Evolutionary conservation across 2,329 filamentous ascomycete genomes (phyloP).

Genomic region (Fusarium fujikuroi): DNA sequence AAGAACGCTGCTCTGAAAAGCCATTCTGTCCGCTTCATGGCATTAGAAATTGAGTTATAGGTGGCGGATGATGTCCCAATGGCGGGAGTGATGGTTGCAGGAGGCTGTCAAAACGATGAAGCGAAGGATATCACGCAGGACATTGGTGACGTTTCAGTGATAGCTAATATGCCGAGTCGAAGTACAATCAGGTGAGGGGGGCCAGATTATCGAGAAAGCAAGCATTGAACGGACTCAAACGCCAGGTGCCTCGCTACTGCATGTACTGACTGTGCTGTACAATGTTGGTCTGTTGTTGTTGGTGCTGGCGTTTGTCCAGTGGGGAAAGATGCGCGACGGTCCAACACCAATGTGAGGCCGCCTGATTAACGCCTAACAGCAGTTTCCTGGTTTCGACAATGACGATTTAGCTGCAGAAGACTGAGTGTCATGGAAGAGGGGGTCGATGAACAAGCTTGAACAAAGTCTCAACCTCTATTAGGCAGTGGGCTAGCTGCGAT

Average conservation of each 20-base stretch:
- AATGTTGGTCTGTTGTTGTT: conserved; percentile 4
- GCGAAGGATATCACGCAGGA: neutral
- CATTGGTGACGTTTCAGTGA: conserved; percentile 1
- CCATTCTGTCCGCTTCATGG: conserved; percentile 48
- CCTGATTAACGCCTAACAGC: conserved; percentile 1
- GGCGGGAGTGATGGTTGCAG: neutral
- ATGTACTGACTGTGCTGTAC: neutral
- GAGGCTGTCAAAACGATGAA: neutral
- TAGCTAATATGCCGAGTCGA: conserved; percentile 1
- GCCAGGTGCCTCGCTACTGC: conserved; percentile 1
- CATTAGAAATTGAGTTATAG: conserved; percentile 17
- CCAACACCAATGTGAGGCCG: conserved; percentile 8
- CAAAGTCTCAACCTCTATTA: neutral
- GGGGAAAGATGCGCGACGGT: conserved; percentile 7
- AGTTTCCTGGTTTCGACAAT: conserved; percentile 7
- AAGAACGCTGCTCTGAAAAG: conserved; percentile 65
- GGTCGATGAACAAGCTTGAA: neutral
- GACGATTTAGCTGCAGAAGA: neutral
- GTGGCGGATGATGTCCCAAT: neutral
- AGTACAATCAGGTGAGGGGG: neutral
- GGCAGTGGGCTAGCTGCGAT: neutral
- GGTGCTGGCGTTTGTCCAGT: conserved; percentile 10
- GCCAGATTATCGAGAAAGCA: neutral
- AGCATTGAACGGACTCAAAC: neutral
- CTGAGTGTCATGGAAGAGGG: neutral